Evolutionary conservation across 148 eudicot species (phyloP).

Genomic region (Oxyria digyna): DNA sequence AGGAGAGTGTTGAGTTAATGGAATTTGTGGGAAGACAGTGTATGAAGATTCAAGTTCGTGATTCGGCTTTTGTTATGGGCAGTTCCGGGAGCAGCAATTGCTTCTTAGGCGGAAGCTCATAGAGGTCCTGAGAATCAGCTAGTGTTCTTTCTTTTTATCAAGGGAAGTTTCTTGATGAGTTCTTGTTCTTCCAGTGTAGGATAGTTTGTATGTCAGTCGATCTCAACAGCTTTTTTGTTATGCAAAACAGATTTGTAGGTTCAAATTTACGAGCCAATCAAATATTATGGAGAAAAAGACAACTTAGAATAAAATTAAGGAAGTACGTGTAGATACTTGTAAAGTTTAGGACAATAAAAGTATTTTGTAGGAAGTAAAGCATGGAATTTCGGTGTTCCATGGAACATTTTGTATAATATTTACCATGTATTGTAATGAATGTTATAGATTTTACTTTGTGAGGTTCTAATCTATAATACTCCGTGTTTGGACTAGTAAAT

Average conservation of each 20-base stretch:
- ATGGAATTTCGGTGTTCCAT: background rate
- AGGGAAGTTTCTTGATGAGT: no score
- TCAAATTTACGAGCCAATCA: background rate
- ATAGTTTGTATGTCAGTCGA: no score
- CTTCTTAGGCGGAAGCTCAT: constrained; percentile 31
- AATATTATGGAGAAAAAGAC: background rate
- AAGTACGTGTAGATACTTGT: background rate
- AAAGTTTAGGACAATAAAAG: background rate
- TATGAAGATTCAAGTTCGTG: constrained; percentile 62
- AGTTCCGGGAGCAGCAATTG: constrained; percentile 72
- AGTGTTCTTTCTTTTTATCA: no score
- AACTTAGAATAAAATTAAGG: background rate
- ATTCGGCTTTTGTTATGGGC: constrained; percentile 33
- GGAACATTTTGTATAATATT: background rate
- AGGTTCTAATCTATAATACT: no score
- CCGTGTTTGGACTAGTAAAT: no score
- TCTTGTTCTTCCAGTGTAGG: no score
- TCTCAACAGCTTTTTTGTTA: no score
- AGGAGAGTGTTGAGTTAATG: constrained; percentile 73
- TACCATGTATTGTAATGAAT: background rate
- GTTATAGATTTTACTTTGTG: no score
- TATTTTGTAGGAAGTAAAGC: background rate
- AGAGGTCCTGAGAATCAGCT: background rate
- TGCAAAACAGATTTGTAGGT: no score
- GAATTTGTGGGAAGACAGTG: constrained; percentile 49